These are phyloP conservation scores for Pythium scleroteichum DNA, from an alignment of 352 stramenopile species.

Conservation along the genomic window DNA sequence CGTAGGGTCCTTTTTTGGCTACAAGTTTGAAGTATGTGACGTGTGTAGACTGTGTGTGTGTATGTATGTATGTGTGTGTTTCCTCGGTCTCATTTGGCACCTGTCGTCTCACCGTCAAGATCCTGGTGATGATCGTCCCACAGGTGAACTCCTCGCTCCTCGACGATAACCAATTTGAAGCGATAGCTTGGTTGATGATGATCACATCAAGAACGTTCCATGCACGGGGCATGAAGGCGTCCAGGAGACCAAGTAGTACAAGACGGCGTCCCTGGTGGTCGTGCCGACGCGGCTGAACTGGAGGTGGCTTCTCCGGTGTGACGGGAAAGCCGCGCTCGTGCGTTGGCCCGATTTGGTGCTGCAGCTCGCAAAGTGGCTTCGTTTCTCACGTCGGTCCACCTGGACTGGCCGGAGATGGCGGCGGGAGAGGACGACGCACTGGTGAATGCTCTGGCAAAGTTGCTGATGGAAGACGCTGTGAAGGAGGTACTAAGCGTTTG, in stretches of 20 bases:
- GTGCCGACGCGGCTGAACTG: constrained; percentile 1
- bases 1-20: no score
- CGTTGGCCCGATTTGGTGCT: not conserved
- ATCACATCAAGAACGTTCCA: not conserved
- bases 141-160: no score
- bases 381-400: not conserved
- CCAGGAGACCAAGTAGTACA: constrained; percentile 20
- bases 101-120: no score
- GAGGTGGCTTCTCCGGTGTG: not conserved
- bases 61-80: no score
- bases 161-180: no score
- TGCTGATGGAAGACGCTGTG: not conserved
- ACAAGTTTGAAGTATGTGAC: no score
- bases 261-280: constrained; percentile 18
- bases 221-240: constrained; percentile 18
- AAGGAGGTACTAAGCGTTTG: not conserved
- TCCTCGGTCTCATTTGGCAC: no score
- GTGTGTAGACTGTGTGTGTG: no score
- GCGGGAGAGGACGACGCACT: not conserved
- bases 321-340: not conserved
- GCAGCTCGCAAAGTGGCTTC: not conserved
- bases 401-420: not conserved
- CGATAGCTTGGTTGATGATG: no score
- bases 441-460: not conserved
- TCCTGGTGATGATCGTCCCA: no score